Base-by-base conservation (phyloP, 441 rosid species). In the Croton laevigatus region DNA sequence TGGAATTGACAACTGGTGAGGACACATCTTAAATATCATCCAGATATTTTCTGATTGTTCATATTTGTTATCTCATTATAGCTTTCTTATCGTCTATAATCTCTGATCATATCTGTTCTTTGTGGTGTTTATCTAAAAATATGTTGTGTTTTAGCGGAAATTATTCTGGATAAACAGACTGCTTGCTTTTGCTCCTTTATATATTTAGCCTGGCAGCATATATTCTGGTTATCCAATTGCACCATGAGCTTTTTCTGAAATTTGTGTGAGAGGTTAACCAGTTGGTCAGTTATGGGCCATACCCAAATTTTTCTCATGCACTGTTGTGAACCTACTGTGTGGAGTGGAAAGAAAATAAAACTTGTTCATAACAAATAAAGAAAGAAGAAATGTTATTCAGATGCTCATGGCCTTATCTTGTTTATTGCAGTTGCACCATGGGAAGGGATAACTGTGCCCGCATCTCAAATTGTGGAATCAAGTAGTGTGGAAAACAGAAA, bases 1-100 rank as follows among this genome's bases (percentile, higher is more conserved):
- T 83, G 58, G 85, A 83, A 69, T 87, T 85, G 80, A 78, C 86
- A 64, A 69, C 85, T 13, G 93, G 98, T 94, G 82, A 74, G 94
- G 76, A 52, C 52, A 71, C 38, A 11, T 42, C 69, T 76, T 3
- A 13, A 72, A 13, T 45, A 58, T 68, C 8, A 38, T 49, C 57
- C 7, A 3, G 38, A 23, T 52, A 36, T 34, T 44, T 64, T 38
- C 58, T 4, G 3, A 48, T 44, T 54, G 17, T 48, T 55, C 59
- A 8, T 20, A 20, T 27, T 32, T 38, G 22, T 36, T 20, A 4
- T 13, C 12, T 7, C 48, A 37, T 19, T 65, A 4, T 36, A 20
- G 4, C 32, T 5, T 7, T 6, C 54, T 44, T 46, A 17, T 62
- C 58, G 2, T 44, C 19, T 9, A 16, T 59, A 6, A 6, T 66